These are phyloP conservation scores for Pseudoneurospora amorphoporcata DNA, from an alignment of 495 filamentous ascomycete genomes.

Conservation along the genomic window DNA sequence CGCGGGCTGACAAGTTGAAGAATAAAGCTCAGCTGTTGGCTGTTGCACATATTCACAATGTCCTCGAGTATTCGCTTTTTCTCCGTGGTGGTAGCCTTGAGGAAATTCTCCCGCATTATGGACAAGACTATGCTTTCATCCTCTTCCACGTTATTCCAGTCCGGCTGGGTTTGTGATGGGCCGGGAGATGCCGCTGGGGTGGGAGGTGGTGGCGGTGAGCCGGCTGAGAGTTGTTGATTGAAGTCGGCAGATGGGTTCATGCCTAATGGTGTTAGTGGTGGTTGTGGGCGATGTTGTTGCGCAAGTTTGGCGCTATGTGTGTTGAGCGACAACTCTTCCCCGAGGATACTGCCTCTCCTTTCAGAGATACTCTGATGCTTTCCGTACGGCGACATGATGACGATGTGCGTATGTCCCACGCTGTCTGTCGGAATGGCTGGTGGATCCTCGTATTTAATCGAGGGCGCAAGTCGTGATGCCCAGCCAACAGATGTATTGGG, in stretches of 20 bases:
- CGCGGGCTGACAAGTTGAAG: conserved; percentile 85
- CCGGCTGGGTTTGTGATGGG: conserved; percentile 38
- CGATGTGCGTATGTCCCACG: background rate
- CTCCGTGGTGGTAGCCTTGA: conserved; percentile 38
- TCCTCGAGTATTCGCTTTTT: conserved; percentile 62
- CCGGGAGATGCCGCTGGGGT: conserved; percentile 48
- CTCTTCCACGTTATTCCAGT: conserved; percentile 42
- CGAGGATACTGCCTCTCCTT: conserved; percentile 32
- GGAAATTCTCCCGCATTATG: conserved; percentile 40
- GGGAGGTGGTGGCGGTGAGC: conserved; percentile 45
- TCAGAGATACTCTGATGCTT: conserved; percentile 33
- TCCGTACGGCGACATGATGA: conserved; percentile 29
- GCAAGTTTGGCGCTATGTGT: conserved; percentile 37
- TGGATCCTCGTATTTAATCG: background rate
- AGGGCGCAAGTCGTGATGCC: background rate
- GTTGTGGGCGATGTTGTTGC: conserved; percentile 36
- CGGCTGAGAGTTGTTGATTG: conserved; percentile 37
- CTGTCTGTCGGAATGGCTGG: background rate
- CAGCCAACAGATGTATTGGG: background rate
- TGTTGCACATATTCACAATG: conserved; percentile 83
- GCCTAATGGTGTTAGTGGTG: conserved; percentile 47
- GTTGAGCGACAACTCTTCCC: conserved; percentile 34
- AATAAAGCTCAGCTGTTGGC: conserved; percentile 88
- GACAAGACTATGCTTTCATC: conserved; percentile 43
- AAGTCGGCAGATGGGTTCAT: conserved; percentile 44